Percentiles rank a stretch among this genome's conserved stretches.
Evolutionary conservation across 2,329 filamentous ascomycete species (phyloP).

Genomic region (Biscogniauxia mediterranea): DNA sequence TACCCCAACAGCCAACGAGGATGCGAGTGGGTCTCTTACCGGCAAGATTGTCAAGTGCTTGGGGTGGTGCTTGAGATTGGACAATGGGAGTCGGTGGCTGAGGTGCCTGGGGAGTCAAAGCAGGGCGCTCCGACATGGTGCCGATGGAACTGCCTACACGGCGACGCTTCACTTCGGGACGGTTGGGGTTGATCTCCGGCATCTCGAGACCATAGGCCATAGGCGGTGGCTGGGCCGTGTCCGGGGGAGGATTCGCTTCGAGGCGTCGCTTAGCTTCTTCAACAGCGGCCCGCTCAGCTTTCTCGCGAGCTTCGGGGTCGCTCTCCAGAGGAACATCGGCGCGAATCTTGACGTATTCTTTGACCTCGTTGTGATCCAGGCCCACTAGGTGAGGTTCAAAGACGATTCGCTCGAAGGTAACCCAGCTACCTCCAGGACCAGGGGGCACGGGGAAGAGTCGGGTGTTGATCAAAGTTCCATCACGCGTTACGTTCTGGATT

Average conservation of each 20-base stretch:
- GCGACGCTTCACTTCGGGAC: conserved; percentile 47
- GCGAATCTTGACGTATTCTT: conserved; percentile 61
- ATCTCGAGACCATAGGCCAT: conserved; percentile 53
- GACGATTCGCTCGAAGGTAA: conserved; percentile 60
- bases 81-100: neutral
- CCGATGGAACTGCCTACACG: conserved; percentile 40
- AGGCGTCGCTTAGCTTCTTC: conserved; percentile 47
- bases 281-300: conserved; percentile 43
- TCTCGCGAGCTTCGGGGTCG: conserved; percentile 39
- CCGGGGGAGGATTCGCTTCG: conserved; percentile 41
- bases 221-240: conserved; percentile 41
- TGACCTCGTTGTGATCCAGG: conserved; percentile 56
- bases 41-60: conserved; percentile 33
- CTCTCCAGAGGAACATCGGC: conserved; percentile 34
- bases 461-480: conserved; percentile 46
- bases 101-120: conserved; percentile 7
- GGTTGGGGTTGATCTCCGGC: conserved; percentile 41
- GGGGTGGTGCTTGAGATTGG: neutral
- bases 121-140: conserved; percentile 31
- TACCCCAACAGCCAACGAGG: conserved; percentile 58
- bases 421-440: conserved; percentile 62
- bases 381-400: conserved; percentile 57
- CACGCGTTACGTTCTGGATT: conserved; percentile 49
- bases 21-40: conserved; percentile 57
- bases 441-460: conserved; percentile 48